Percentiles rank a stretch among this genome's conserved stretches.
Evolutionary conservation across 2,329 filamentous ascomycete species (phyloP).

Genomic region (Ceratocystis eucalypticola): DNA sequence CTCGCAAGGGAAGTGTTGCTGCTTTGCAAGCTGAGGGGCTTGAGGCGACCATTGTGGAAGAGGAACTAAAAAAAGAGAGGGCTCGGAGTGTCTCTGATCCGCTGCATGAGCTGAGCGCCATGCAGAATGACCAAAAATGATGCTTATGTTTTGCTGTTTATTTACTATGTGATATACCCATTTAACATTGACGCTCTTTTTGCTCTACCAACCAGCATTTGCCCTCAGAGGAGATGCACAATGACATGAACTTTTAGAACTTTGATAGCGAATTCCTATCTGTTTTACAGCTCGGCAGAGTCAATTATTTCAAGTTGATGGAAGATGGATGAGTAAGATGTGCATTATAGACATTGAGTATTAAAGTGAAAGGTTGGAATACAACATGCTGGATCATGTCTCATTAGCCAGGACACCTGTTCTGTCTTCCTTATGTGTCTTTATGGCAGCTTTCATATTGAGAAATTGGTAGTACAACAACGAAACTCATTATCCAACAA

Average conservation of each 20-base stretch:
- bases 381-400: not conserved
- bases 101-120: constrained; percentile 17
- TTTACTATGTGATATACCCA: not conserved
- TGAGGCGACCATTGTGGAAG: constrained; percentile 22
- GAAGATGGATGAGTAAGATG: not conserved
- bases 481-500: not conserved
- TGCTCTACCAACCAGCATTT: not conserved
- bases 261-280: not conserved
- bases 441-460: not conserved
- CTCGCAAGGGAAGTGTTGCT: constrained; percentile 16
- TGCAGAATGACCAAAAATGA: not conserved
- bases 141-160: constrained; percentile 11
- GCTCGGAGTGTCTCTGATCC: constrained; percentile 42
- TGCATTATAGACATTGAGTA: not conserved
- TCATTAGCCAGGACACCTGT: not conserved
- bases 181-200: not conserved
- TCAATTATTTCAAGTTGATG: not conserved
- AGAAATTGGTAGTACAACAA: not conserved
- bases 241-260: not conserved
- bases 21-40: constrained; percentile 11
- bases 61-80: constrained; percentile 38
- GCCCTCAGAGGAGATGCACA: not conserved
- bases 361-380: not conserved
- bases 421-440: constrained; percentile 6
- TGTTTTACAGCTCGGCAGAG: not conserved